A percentile compares a stretch with the other conserved stretches of the same genome.
These are phyloP conservation scores for Phytophthora tubulina DNA, from an alignment of 352 stramenopile genomes.

Conservation along the genomic window DNA sequence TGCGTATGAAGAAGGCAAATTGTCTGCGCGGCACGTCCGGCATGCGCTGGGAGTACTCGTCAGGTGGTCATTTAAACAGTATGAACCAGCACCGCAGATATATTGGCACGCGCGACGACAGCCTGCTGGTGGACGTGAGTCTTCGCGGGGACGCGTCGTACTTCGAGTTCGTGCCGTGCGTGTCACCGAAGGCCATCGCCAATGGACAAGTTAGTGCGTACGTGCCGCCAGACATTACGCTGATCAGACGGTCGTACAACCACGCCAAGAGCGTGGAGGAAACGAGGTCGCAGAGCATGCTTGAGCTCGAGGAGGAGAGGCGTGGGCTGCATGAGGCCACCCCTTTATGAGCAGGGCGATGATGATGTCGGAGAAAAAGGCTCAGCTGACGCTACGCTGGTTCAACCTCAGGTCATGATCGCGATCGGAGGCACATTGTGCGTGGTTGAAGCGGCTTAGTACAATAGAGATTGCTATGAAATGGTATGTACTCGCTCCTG, in stretches of 20 bases:
- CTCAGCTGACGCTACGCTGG: constrained; percentile 5
- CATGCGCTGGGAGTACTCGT: constrained; percentile 77
- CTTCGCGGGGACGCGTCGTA: constrained; percentile 70
- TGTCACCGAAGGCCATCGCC: constrained; percentile 24
- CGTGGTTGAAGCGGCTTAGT: constrained; percentile 24
- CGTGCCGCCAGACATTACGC: constrained; percentile 59
- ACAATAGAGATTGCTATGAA: constrained; percentile 37
- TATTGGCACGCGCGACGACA: constrained; percentile 70
- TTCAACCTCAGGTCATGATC: constrained; percentile 17
- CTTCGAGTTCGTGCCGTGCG: constrained; percentile 70
- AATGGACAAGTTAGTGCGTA: constrained; percentile 25
- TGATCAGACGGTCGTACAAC: constrained; percentile 61
- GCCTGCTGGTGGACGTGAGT: constrained; percentile 73
- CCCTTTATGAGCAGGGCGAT: constrained; percentile 22
- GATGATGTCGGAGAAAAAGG: constrained; percentile 15
- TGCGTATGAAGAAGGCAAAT: constrained; percentile 77
- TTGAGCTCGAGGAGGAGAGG: constrained; percentile 58
- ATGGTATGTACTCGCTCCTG: constrained; percentile 14
- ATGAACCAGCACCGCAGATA: constrained; percentile 87
- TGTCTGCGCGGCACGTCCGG: constrained; percentile 69
- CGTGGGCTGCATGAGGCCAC: constrained; percentile 27
- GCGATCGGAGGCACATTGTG: constrained; percentile 3
- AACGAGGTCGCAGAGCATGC: constrained; percentile 65
- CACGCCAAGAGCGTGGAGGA: constrained; percentile 60
- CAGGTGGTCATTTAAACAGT: constrained; percentile 70